Evolutionary conservation across 495 filamentous ascomycete genomes (phyloP), one percentile per base, ranked within the genome.

Genomic region (Glarea lozoyensis): DNA sequence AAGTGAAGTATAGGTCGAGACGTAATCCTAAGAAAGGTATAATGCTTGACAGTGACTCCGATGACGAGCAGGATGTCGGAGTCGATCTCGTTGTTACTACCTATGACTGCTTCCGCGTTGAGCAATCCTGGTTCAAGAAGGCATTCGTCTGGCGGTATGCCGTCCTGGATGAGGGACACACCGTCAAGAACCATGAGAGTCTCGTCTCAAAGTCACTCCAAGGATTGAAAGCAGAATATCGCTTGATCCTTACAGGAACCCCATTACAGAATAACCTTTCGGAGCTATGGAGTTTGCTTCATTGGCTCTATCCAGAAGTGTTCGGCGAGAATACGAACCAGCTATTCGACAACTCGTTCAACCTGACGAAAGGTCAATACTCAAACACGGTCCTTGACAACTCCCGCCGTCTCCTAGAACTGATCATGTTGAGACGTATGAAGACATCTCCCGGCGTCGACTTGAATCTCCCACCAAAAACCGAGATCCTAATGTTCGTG

Each of bases 101-200:
- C 0, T 83, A 82, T 46, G 79, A 83, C 42, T 70, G 72, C 0
- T 75, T 76, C 42, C 57, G 66, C 19, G 57, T 64, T 0, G 79
- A 84, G 45, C 61, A 74, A 20, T 42, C 43, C 4, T 81, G 78
- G 73, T 77, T 84, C 53, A 70, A 72, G 42, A 68, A 68, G 18
- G 62, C 70, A 0, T 79, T 74, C 40, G 61, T 78, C 1, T 97
- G 87, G 86, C 75, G 84, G 35, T 86, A 89, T 17, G 64, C 93
- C n/a, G 81, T 94, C 13, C 68, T 94, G 4, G 88, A 95, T 48
- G 89, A 96, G 65, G 89, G 84, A 0, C 89, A 96, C 54, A 79
- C 68, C 1, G 46, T 57, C 25, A 53, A 81, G 58, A 81, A 79
- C 45, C 65, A 66, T 17, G 56, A 63, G 9, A 69, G 69, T 11